Evolutionary conservation across 257 asterid genomes (phyloP), one percentile per base, ranked within the genome.

Genomic region (Craterostigma plantagineum): DNA sequence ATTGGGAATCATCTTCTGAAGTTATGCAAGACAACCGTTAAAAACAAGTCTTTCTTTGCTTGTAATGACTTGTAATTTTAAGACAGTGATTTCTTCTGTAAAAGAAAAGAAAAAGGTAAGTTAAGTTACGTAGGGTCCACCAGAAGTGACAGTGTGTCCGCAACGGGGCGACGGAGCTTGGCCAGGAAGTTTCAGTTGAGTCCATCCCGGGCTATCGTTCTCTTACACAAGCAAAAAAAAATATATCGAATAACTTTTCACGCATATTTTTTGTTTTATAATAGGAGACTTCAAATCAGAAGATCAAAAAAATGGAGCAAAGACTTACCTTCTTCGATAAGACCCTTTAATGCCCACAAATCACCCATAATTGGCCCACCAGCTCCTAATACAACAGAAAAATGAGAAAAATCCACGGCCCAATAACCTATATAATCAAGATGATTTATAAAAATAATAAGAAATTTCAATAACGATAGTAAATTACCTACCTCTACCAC

Each of bases 351-450:
- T 64, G 98, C 98, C 98, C 98, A 87, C 35, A 87, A 68, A 65
- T 82, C 98, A 52, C 86, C 93, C 98, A 87, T 76, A 58, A 87
- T 87, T 51, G 95, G 92, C 35, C 98, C 98, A 34, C 95, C 98
- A 38, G 93, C 95, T 49, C 98, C 98, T 87, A 68, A 38, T 59
- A 58, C 35, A 50, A 11, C 10, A 11, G 13, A 3, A 43, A 43
- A 43, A 43, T 9, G 45, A 41, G 14, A 13, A 37, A 35, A 35
- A 35, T 35, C 7, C 10, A 35, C 10, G 7, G 38, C 38, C n/a
- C 30, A 23, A 23, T 23, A 6, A 23, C 30, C 30, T 6, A 23
- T 6, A 23, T 23, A 23, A 23, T 23, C 30, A 6, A 23, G 30
- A 23, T 23, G 8, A 13, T 37, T 8, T 10, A 10, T 7, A 37